These are phyloP conservation scores for Moringa oleifera DNA, from an alignment of 345 rosid species.

Conservation along the genomic window DNA sequence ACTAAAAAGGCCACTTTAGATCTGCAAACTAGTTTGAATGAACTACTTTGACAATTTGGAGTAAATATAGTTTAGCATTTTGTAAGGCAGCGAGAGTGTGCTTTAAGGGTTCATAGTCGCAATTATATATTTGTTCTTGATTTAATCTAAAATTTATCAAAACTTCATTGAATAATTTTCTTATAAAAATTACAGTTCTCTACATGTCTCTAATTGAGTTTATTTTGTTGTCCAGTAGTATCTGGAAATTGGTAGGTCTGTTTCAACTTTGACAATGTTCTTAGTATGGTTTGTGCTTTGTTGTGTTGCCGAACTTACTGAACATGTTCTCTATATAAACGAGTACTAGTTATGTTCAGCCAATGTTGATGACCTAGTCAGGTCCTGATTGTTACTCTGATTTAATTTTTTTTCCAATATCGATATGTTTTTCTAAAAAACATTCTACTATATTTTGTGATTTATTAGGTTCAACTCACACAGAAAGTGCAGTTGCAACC, in stretches of 20 bases:
- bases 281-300: neutral
- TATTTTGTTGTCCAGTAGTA: neutral
- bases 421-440: slow-evolving; percentile 11
- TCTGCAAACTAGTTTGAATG: too few species aligned
- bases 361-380: neutral
- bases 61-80: too few species aligned
- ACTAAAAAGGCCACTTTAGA: too few species aligned
- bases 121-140: neutral
- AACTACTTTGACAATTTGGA: too few species aligned
- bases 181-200: neutral
- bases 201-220: neutral
- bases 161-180: neutral
- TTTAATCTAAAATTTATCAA: too few species aligned
- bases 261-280: neutral
- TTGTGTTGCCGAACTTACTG: neutral
- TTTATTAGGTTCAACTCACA: slow-evolving; percentile 30
- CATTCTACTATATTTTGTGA: slow-evolving; percentile 14
- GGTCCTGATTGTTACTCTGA: neutral
- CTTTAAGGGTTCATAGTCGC: neutral
- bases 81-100: neutral
- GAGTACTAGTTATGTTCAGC: too few species aligned
- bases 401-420: neutral
- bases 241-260: neutral
- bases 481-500: slow-evolving; percentile 27
- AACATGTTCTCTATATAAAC: neutral